Conservation (phyloP, 148 eudicot genomes). For the Chenopodium album region DNA sequence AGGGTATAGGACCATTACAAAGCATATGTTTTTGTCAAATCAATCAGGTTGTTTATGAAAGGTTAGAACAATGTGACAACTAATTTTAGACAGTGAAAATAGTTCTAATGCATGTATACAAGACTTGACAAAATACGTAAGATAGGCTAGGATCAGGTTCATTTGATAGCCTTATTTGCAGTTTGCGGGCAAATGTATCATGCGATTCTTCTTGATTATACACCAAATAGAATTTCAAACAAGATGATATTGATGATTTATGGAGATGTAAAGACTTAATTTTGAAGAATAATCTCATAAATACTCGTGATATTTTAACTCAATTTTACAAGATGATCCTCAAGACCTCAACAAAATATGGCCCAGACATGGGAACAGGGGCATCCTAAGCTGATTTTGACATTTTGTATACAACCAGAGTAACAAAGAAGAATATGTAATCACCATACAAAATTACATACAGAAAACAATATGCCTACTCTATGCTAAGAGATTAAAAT, state of each 20-base stretch:
- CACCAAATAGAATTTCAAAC: too few species aligned
- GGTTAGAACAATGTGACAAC: neutral
- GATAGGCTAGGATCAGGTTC: neutral
- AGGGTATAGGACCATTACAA: neutral
- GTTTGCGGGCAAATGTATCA: neutral
- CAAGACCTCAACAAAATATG: neutral
- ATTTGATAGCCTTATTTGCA: neutral
- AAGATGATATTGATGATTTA: too few species aligned
- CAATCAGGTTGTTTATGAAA: too few species aligned
- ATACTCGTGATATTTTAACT: too few species aligned
- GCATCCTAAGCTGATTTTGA: neutral
- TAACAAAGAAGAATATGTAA: conserved; percentile 16
- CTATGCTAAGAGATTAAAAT: conserved; percentile 2
- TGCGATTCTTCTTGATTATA: neutral
- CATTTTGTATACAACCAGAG: conserved; percentile 5
- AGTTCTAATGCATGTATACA: neutral
- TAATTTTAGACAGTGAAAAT: too few species aligned
- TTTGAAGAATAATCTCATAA: neutral
- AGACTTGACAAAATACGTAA: neutral
- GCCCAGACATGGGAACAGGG: neutral
- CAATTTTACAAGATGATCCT: neutral
- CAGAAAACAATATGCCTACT: conserved; percentile 11
- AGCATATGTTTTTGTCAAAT: too few species aligned
- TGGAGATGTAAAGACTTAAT: too few species aligned
- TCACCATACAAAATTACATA: conserved; percentile 14